A percentile compares a stretch with the other conserved stretches of the same genome.
Conservation (phyloP, 139 green algal species). For the Ettlia oleoabundans region DNA sequence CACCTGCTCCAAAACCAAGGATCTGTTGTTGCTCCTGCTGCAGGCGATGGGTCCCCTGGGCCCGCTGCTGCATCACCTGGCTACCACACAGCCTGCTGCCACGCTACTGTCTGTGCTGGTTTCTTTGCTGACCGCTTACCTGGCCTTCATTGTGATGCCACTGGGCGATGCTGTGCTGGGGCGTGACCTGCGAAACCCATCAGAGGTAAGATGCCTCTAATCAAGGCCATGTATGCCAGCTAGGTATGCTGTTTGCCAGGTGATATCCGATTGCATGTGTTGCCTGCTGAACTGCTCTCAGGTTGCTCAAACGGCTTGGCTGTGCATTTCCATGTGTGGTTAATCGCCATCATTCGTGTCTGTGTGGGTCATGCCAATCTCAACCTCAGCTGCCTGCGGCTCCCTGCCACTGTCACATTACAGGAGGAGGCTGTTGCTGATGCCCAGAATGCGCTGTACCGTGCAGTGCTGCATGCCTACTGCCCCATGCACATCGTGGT, state of each 20-base stretch:
- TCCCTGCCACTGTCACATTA: no score
- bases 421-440: slow-evolving; percentile 2
- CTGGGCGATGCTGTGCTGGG: slow-evolving; percentile 50
- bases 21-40: not conserved
- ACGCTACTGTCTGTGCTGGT: slow-evolving; percentile 9
- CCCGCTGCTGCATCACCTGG: not conserved
- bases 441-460: slow-evolving; percentile 16
- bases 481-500: slow-evolving; percentile 28
- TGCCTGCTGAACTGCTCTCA: no score
- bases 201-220: not conserved
- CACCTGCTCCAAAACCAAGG: no score
- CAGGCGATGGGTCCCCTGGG: slow-evolving; percentile 20
- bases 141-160: slow-evolving; percentile 56
- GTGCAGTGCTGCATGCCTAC: slow-evolving; percentile 34
- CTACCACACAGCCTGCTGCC: not conserved
- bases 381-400: no score
- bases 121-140: slow-evolving; percentile 41
- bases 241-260: no score
- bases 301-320: no score
- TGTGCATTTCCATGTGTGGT: no score
- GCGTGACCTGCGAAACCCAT: slow-evolving; percentile 33
- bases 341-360: no score
- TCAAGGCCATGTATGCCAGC: no score
- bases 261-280: no score
- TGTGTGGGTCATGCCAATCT: no score